These are phyloP conservation scores for Carex arenaria DNA, from an alignment of 202 grass and related monocot species.

Conservation along the genomic window DNA sequence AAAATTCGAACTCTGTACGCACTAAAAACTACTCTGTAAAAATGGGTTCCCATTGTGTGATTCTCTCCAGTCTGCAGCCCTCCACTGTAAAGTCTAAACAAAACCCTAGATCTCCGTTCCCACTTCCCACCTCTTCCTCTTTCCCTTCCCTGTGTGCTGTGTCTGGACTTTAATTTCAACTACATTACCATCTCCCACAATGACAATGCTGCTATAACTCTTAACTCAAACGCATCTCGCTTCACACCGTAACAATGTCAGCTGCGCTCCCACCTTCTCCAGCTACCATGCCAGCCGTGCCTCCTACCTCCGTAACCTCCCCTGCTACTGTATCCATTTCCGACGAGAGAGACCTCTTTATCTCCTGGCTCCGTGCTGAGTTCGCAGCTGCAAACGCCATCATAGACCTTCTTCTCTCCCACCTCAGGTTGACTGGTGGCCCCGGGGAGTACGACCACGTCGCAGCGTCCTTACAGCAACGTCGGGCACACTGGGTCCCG, in stretches of 20 bases:
- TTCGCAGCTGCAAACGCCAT: slow-evolving; percentile 88
- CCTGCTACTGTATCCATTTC: slow-evolving; percentile 29
- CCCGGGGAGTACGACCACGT: slow-evolving; percentile 78
- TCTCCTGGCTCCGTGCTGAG: slow-evolving; percentile 73
- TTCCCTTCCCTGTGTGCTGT: too few relatives aligned
- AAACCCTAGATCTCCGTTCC: slow-evolving; percentile 32
- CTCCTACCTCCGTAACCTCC: slow-evolving; percentile 1
- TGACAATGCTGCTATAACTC: neutral
- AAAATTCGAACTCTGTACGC: too few relatives aligned
- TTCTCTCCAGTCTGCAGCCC: neutral
- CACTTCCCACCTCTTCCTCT: neutral
- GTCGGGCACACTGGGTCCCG: slow-evolving; percentile 69
- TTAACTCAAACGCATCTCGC: neutral
- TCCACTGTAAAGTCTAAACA: neutral
- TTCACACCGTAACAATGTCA: neutral
- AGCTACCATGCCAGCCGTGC: slow-evolving; percentile 16
- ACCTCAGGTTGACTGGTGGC: slow-evolving; percentile 50
- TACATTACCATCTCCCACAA: slow-evolving; percentile 13
- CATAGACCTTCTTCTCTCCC: slow-evolving; percentile 62
- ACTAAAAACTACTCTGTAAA: too few relatives aligned
- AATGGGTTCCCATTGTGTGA: too few relatives aligned
- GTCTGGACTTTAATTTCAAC: neutral
- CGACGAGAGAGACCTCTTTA: slow-evolving; percentile 64
- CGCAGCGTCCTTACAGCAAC: slow-evolving; percentile 51
- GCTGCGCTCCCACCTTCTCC: slow-evolving; percentile 37